phyloP scores from a whole-genome alignment of 352 stramenopile species.

The Pythium brassicae region DNA sequence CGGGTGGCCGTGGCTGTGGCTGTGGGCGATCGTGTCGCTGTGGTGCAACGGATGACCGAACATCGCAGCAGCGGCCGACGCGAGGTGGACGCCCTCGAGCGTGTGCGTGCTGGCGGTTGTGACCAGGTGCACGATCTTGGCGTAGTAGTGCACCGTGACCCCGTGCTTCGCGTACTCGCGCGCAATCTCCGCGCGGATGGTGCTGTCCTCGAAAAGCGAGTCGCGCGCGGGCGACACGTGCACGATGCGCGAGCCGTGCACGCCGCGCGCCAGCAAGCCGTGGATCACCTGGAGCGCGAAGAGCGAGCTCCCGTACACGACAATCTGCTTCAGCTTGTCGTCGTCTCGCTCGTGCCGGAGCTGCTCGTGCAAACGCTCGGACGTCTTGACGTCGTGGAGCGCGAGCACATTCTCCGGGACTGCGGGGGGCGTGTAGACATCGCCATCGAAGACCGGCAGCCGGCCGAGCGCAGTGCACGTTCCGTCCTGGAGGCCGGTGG shows the following conservation, averaged over 20 bases:
- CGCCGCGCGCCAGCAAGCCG: slow-evolving; percentile 31
- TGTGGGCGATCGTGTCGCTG: neutral
- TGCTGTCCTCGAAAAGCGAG: slow-evolving; percentile 52
- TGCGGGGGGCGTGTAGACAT: slow-evolving; percentile 19
- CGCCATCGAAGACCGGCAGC: slow-evolving; percentile 33
- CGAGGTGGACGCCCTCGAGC: slow-evolving; percentile 41
- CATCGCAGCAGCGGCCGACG: slow-evolving; percentile 8
- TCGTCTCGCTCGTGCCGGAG: slow-evolving; percentile 9
- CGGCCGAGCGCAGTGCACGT: slow-evolving; percentile 40
- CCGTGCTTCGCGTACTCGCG: slow-evolving; percentile 36
- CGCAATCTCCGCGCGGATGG: slow-evolving; percentile 55
- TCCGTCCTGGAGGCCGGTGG: slow-evolving; percentile 66
- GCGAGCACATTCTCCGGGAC: slow-evolving; percentile 17
- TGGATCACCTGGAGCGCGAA: slow-evolving; percentile 71
- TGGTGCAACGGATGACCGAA: slow-evolving; percentile 1
- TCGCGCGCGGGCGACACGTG: slow-evolving; percentile 48
- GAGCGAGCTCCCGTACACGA: slow-evolving; percentile 60
- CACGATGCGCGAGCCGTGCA: slow-evolving; percentile 43
- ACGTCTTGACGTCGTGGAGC: slow-evolving; percentile 16
- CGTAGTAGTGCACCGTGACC: slow-evolving; percentile 37
- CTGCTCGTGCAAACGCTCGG: slow-evolving; percentile 15
- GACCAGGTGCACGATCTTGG: slow-evolving; percentile 43
- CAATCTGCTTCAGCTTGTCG: slow-evolving; percentile 24
- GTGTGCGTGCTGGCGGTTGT: slow-evolving; percentile 22
- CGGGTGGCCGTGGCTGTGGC: neutral